Percentiles rank a stretch among this genome's conserved stretches.
These are phyloP conservation scores for Nemania diffusa DNA, from an alignment of 2,329 filamentous ascomycete genomes.

Conservation along the genomic window DNA sequence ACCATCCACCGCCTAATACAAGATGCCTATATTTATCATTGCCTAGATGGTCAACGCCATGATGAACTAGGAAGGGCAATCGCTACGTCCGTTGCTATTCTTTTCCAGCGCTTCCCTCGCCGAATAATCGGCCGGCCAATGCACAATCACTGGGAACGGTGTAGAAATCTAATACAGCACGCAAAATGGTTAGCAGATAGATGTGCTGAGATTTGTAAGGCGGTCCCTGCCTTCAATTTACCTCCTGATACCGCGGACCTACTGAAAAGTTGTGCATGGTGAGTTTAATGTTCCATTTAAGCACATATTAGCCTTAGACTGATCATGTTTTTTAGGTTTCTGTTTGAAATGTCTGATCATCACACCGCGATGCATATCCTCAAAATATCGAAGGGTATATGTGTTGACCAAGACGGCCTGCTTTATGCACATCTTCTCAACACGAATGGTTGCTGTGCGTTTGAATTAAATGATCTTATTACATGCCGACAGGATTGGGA, in stretches of 20 bases:
- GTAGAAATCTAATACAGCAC: background rate
- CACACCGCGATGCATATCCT: background rate
- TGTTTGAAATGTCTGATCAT: constrained; percentile 7
- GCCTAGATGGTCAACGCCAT: background rate
- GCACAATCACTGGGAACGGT: background rate
- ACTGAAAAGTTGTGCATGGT: constrained; percentile 1
- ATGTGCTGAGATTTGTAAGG: background rate
- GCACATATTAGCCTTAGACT: too few species aligned
- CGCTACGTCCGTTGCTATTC: background rate
- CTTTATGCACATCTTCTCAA: constrained; percentile 5
- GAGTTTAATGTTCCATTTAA: background rate
- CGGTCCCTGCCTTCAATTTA: background rate
- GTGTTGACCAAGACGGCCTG: background rate
- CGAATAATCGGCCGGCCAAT: background rate
- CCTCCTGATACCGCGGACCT: background rate
- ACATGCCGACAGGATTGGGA: background rate
- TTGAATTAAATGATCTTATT: background rate
- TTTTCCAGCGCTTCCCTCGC: background rate
- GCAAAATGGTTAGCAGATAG: background rate
- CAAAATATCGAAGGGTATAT: background rate
- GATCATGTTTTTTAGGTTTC: background rate
- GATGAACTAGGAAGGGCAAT: background rate
- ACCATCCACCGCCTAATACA: constrained; percentile 7
- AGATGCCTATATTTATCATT: constrained; percentile 2
- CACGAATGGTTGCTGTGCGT: background rate